These are phyloP conservation scores for Erythrophleum fordii DNA, from an alignment of 306 rosid genomes.

Conservation along the genomic window DNA sequence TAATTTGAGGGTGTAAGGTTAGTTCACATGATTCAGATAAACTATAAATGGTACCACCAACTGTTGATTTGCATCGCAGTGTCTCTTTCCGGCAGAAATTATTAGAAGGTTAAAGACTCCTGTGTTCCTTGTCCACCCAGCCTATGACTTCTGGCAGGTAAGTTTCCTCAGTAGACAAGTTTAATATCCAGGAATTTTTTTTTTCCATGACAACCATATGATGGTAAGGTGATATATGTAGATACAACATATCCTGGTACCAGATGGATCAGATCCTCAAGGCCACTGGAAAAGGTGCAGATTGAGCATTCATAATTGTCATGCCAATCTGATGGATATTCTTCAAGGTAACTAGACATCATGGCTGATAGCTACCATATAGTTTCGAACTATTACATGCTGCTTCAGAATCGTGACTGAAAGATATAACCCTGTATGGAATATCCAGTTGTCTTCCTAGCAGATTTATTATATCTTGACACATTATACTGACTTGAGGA, in stretches of 20 bases:
- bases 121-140: constrained; percentile 88
- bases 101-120: constrained; percentile 67
- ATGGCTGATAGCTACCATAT: background rate
- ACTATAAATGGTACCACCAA: background rate
- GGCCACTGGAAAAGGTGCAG: constrained; percentile 80
- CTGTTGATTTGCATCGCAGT: constrained; percentile 59
- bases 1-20: constrained; percentile 20
- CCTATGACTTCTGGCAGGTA: constrained; percentile 97
- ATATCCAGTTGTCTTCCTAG: background rate
- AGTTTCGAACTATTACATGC: background rate
- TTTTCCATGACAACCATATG: constrained; percentile 35
- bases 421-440: background rate
- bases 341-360: constrained; percentile 66
- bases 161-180: constrained; percentile 33
- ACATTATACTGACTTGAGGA: background rate
- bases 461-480: background rate
- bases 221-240: constrained; percentile 47
- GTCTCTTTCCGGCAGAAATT: constrained; percentile 82
- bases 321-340: constrained; percentile 55
- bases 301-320: constrained; percentile 62
- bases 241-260: constrained; percentile 91
- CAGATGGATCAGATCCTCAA: constrained; percentile 65
- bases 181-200: constrained; percentile 34
- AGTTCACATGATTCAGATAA: constrained; percentile 30
- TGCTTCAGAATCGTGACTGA: background rate